Percentiles rank a stretch among this genome's conserved stretches.
These are phyloP conservation scores for Saccharomycopsis hybrid DNA, from an alignment of 1,139 yeast genomes.

Conservation along the genomic window DNA sequence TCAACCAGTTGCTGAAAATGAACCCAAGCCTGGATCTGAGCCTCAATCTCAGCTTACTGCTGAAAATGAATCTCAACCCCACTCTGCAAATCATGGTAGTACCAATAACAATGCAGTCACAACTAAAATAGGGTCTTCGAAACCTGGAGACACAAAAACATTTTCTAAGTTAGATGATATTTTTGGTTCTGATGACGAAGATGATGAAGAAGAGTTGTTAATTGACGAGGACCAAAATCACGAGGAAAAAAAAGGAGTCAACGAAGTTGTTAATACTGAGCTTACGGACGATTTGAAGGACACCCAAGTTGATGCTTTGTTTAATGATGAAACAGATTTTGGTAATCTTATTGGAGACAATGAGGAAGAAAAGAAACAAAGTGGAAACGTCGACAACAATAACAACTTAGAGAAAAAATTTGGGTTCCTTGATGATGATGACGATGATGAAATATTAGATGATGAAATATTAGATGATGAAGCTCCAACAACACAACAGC, in stretches of 20 bases:
- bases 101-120: background rate
- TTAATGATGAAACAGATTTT: background rate
- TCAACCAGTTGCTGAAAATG: background rate
- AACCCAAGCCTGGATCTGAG: background rate
- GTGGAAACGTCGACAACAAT: background rate
- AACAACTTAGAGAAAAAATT: background rate
- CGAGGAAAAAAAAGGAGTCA: background rate
- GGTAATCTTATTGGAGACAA: background rate
- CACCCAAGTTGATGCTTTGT: background rate
- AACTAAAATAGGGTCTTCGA: background rate
- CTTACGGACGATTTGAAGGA: background rate
- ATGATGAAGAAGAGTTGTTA: slow-evolving; percentile 8
- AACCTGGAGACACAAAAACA: background rate
- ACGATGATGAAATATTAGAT: slow-evolving; percentile 8
- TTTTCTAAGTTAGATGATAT: slow-evolving; percentile 11
- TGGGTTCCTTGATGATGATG: slow-evolving; percentile 8
- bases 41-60: background rate
- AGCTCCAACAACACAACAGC: background rate
- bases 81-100: no score
- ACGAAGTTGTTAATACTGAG: background rate
- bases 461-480: background rate
- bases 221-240: slow-evolving; percentile 1
- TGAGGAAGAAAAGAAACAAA: background rate
- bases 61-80: no score
- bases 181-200: slow-evolving; percentile 13